These are phyloP conservation scores for Fereydounia khargensis DNA, from an alignment of 1,284 basidiomycete genomes.

Conservation along the genomic window DNA sequence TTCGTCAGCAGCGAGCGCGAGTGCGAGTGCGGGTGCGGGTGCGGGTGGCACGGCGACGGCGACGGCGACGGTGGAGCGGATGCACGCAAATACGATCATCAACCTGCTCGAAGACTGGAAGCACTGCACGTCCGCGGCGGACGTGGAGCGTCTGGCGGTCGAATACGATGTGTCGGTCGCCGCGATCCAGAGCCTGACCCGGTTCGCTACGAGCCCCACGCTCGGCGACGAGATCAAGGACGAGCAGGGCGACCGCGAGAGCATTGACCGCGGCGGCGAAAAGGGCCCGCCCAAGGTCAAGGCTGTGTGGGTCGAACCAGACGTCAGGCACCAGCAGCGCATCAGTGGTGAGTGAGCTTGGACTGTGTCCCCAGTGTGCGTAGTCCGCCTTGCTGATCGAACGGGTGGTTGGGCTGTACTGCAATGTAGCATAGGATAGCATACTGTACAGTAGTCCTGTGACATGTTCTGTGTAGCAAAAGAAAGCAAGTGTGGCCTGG, in stretches of 20 bases:
- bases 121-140: constrained; percentile 22
- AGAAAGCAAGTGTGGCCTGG: no score
- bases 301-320: constrained; percentile 26
- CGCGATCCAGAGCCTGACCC: constrained; percentile 19
- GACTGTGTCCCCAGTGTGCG: no score
- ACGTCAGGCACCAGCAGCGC: no score
- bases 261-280: constrained; percentile 20
- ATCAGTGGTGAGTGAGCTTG: no score
- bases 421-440: no score
- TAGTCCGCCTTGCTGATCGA: no score
- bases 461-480: no score
- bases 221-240: constrained; percentile 32
- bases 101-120: constrained; percentile 33
- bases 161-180: constrained; percentile 32
- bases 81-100: constrained; percentile 26
- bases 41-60: background rate
- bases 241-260: constrained; percentile 4
- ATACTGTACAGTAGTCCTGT: no score
- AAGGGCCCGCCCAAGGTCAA: constrained; percentile 16
- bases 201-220: constrained; percentile 34
- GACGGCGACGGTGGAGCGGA: constrained; percentile 3
- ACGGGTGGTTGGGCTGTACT: no score
- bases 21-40: background rate
- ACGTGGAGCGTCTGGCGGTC: constrained; percentile 24
- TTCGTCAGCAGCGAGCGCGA: no score